Conservation (phyloP, 306 rosid genomes). For the Ammopiptanthus mongolicus region DNA sequence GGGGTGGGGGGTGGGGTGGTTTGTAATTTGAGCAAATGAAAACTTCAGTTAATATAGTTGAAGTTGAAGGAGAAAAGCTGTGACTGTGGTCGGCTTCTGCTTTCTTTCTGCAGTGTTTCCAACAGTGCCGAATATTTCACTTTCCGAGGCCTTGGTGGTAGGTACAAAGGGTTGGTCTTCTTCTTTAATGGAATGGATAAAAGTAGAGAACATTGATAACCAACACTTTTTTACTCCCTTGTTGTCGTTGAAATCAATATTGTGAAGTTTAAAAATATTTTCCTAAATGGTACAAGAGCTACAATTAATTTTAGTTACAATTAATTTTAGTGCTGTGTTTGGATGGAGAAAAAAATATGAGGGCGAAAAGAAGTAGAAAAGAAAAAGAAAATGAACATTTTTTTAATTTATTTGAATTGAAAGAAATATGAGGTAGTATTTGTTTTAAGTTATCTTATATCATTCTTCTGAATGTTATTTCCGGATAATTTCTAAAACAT, state of each 20-base stretch:
- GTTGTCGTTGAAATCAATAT: background rate
- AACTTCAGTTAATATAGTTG: constrained; percentile 31
- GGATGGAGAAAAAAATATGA: too few species aligned
- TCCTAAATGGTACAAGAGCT: too few species aligned
- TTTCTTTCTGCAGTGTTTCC: background rate
- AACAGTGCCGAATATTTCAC: background rate
- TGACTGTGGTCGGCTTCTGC: background rate
- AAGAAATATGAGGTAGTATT: too few species aligned
- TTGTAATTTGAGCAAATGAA: background rate
- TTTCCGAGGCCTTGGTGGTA: background rate
- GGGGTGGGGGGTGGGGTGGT: background rate
- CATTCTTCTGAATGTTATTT: too few species aligned
- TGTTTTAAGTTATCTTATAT: too few species aligned
- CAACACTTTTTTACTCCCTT: background rate
- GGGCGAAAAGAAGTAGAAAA: too few species aligned
- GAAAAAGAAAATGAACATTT: too few species aligned
- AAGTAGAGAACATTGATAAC: background rate
- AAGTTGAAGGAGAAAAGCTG: constrained; percentile 5
- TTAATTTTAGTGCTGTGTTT: too few species aligned
- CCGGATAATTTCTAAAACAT: too few species aligned
- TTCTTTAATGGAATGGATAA: background rate
- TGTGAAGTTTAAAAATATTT: too few species aligned
- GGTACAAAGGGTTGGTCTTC: background rate
- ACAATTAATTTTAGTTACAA: too few species aligned
- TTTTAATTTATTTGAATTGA: too few species aligned